Evolutionary conservation across 2,329 filamentous ascomycete species (phyloP).

Genomic region (Parascedosporium putredinis): DNA sequence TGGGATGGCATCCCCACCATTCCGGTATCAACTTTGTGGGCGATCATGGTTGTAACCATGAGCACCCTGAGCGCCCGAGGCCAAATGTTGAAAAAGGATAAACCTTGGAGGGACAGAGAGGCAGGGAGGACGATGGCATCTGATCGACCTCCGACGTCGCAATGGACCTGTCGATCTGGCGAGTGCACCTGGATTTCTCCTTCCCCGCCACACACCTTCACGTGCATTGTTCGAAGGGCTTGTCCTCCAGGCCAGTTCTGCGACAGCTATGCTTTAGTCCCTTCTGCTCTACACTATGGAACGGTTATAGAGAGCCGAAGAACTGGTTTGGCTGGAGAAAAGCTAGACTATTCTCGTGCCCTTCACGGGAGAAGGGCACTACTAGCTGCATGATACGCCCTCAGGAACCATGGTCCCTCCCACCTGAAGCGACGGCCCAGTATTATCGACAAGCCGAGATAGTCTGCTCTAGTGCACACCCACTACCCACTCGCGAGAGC

Average conservation of each 20-base stretch:
- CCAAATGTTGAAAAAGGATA: no score
- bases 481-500: neutral
- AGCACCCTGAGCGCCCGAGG: no score
- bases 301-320: no score
- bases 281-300: no score
- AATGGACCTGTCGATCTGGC: neutral
- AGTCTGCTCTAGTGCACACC: neutral
- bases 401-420: neutral
- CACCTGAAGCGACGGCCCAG: neutral
- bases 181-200: neutral
- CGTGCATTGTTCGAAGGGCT: neutral
- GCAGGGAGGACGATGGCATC: neutral
- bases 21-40: neutral
- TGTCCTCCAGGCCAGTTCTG: no score
- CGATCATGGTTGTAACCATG: neutral
- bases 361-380: no score
- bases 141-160: conserved; percentile 6
- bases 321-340: no score
- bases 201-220: neutral
- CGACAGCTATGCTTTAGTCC: no score
- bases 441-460: neutral
- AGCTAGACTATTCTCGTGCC: no score
- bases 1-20: neutral
- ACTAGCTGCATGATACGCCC: neutral
- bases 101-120: no score